Conservation (phyloP, 179 eudicot species). For the Drosera spatulata region DNA sequence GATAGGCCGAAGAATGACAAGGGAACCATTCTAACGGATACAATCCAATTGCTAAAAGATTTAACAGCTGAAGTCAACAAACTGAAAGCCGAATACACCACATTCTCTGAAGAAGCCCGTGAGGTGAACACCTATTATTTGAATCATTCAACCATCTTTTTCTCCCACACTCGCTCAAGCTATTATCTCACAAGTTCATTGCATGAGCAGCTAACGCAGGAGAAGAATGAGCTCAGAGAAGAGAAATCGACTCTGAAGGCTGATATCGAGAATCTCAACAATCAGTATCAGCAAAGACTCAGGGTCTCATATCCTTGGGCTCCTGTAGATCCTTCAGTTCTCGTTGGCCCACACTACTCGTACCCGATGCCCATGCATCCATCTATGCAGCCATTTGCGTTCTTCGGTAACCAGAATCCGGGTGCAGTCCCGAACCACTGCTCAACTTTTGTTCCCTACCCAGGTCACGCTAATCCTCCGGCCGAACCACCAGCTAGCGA, state of each 20-base stretch:
- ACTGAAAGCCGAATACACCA: slow-evolving; percentile 64
- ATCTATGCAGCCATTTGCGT: slow-evolving; percentile 69
- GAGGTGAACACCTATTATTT: slow-evolving; percentile 44
- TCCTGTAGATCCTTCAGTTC: slow-evolving; percentile 71
- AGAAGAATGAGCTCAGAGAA: slow-evolving; percentile 47
- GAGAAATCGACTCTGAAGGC: slow-evolving; percentile 64
- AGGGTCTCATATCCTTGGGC: slow-evolving; percentile 79
- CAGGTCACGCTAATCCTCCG: slow-evolving; percentile 27
- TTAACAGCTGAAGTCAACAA: slow-evolving; percentile 69
- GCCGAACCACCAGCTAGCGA: slow-evolving; percentile 26
- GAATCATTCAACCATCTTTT: not conserved
- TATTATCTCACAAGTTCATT: slow-evolving; percentile 11
- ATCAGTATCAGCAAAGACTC: slow-evolving; percentile 70
- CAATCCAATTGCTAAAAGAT: slow-evolving; percentile 80
- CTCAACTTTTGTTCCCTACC: slow-evolving; percentile 63
- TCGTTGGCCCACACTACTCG: slow-evolving; percentile 77
- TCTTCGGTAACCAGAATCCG: slow-evolving; percentile 61
- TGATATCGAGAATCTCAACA: slow-evolving; percentile 71
- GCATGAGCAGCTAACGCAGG: slow-evolving; percentile 33
- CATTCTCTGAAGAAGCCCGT: slow-evolving; percentile 74
- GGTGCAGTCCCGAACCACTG: slow-evolving; percentile 45
- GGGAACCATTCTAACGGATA: slow-evolving; percentile 76
- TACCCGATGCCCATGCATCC: slow-evolving; percentile 81
- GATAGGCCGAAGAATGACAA: slow-evolving; percentile 95
- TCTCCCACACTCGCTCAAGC: slow-evolving; percentile 1